Percentiles rank a stretch among this genome's conserved stretches.
These are phyloP conservation scores for Penicillium steckii DNA, from an alignment of 495 filamentous ascomycete species.

Conservation along the genomic window DNA sequence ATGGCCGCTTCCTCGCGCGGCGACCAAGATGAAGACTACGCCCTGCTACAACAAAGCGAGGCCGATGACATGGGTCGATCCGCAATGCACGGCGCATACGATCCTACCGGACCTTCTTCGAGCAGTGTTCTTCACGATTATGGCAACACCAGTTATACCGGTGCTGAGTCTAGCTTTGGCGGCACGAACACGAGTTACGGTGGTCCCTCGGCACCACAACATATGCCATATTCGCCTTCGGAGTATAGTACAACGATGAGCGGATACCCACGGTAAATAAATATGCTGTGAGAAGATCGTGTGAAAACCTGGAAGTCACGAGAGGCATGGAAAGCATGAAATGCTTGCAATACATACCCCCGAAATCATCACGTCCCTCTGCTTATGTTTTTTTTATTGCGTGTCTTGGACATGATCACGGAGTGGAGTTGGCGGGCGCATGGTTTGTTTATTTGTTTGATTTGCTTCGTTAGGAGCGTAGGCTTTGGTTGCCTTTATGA, in stretches of 20 bases:
- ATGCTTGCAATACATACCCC: constrained; percentile 24
- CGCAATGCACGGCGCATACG: constrained; percentile 38
- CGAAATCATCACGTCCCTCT: constrained; percentile 14
- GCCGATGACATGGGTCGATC: constrained; percentile 40
- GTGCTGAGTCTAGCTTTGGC: constrained; percentile 13
- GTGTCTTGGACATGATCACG: constrained; percentile 34
- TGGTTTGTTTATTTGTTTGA: constrained; percentile 15
- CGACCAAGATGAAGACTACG: constrained; percentile 48
- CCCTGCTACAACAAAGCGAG: constrained; percentile 46
- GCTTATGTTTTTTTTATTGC: constrained; percentile 19
- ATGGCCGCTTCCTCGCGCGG: constrained; percentile 31
- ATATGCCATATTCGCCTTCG: constrained; percentile 25
- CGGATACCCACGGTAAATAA: constrained; percentile 25
- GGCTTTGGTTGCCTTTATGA: constrained; percentile 9
- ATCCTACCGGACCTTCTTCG: constrained; percentile 35
- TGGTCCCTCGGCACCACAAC: constrained; percentile 44
- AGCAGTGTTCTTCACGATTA: constrained; percentile 40
- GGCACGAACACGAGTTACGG: constrained; percentile 47
- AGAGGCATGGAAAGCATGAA: constrained; percentile 5
- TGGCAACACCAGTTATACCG: constrained; percentile 46
- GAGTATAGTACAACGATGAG: constrained; percentile 24
- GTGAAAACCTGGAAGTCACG: constrained; percentile 2
- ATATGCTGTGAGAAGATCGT: neutral
- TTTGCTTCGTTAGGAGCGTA: constrained; percentile 13
- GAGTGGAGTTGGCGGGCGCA: constrained; percentile 39